phyloP scores from a whole-genome alignment of 129 eudicot genomes.

The Oenanthe sinensis region DNA sequence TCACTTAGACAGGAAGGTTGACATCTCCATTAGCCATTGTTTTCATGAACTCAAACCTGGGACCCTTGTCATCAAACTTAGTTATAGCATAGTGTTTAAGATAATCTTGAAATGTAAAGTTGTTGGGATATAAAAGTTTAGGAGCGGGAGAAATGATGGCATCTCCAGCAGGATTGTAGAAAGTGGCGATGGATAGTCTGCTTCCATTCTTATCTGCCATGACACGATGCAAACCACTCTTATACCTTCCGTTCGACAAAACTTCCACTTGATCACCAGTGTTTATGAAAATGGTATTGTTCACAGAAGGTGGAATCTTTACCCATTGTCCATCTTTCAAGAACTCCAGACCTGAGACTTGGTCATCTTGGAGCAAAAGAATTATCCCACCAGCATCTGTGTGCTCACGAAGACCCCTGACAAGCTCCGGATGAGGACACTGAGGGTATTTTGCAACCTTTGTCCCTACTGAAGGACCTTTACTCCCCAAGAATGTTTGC shows the following conservation, averaged over 20 bases:
- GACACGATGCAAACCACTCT: slow-evolving; percentile 71
- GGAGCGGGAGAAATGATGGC: slow-evolving; percentile 69
- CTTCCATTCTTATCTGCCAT: slow-evolving; percentile 72
- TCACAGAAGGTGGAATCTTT: slow-evolving; percentile 77
- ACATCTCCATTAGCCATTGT: slow-evolving; percentile 31
- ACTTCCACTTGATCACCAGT: slow-evolving; percentile 88
- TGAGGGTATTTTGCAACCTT: slow-evolving; percentile 84
- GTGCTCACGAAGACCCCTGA: slow-evolving; percentile 89
- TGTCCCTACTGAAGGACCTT: slow-evolving; percentile 70
- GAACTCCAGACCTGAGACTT: slow-evolving; percentile 84
- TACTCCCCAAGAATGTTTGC: slow-evolving; percentile 58
- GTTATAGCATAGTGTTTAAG: slow-evolving; percentile 51
- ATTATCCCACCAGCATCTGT: slow-evolving; percentile 99
- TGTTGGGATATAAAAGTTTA: slow-evolving; percentile 46
- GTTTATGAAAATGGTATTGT: slow-evolving; percentile 64
- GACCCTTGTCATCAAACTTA: slow-evolving; percentile 69
- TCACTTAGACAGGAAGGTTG: slow-evolving; percentile 20
- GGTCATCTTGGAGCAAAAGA: slow-evolving; percentile 90
- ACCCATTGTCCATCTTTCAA: slow-evolving; percentile 75
- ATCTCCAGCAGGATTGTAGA: slow-evolving; percentile 81
- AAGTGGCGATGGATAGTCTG: slow-evolving; percentile 76
- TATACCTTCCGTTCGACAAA: slow-evolving; percentile 66
- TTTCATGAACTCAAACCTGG: slow-evolving; percentile 68
- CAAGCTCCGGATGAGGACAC: slow-evolving; percentile 84
- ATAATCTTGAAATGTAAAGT: slow-evolving; percentile 55